A percentile compares a stretch with the other conserved stretches of the same genome.
These are phyloP conservation scores for Didymella lethalis DNA, from an alignment of 2,329 filamentous ascomycete genomes.

Conservation along the genomic window DNA sequence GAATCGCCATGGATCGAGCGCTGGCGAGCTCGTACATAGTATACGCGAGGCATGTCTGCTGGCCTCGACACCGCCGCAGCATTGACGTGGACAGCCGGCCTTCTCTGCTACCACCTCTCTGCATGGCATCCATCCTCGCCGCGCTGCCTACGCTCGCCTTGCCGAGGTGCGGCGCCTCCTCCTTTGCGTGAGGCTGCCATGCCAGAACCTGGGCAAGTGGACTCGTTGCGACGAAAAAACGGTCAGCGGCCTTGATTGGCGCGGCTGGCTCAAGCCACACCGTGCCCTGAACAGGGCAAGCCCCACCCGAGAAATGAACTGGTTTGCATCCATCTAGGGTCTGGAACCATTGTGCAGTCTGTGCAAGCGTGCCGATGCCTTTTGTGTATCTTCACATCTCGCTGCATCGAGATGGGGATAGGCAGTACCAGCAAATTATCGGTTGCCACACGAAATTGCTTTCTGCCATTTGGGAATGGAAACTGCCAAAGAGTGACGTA, in stretches of 20 bases:
- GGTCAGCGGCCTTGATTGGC: slow-evolving; percentile 16
- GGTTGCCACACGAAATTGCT: neutral
- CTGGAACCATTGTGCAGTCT: slow-evolving; percentile 23
- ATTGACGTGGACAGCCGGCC: slow-evolving; percentile 13
- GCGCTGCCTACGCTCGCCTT: slow-evolving; percentile 13
- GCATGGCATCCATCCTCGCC: neutral
- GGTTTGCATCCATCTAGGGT: slow-evolving; percentile 19
- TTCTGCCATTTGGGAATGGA: neutral
- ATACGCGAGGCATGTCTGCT: slow-evolving; percentile 1
- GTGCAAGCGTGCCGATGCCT: slow-evolving; percentile 19
- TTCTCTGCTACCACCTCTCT: slow-evolving; percentile 4
- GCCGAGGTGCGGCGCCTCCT: slow-evolving; percentile 15
- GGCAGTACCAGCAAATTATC: slow-evolving; percentile 5
- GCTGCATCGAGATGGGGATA: slow-evolving; percentile 3
- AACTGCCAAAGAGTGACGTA: slow-evolving; percentile 1
- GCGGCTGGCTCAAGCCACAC: slow-evolving; percentile 23
- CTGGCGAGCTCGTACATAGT: slow-evolving; percentile 5
- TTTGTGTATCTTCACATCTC: slow-evolving; percentile 23
- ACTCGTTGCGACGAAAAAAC: slow-evolving; percentile 15
- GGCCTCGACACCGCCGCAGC: slow-evolving; percentile 10
- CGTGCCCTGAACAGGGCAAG: slow-evolving; percentile 18
- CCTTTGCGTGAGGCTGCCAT: slow-evolving; percentile 17
- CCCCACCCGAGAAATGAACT: slow-evolving; percentile 23
- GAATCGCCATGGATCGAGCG: slow-evolving; percentile 17
- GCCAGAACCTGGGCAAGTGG: slow-evolving; percentile 22